These are phyloP conservation scores for Colletotrichum lindemuthianum DNA, from an alignment of 2,329 filamentous ascomycete species.

Conservation along the genomic window DNA sequence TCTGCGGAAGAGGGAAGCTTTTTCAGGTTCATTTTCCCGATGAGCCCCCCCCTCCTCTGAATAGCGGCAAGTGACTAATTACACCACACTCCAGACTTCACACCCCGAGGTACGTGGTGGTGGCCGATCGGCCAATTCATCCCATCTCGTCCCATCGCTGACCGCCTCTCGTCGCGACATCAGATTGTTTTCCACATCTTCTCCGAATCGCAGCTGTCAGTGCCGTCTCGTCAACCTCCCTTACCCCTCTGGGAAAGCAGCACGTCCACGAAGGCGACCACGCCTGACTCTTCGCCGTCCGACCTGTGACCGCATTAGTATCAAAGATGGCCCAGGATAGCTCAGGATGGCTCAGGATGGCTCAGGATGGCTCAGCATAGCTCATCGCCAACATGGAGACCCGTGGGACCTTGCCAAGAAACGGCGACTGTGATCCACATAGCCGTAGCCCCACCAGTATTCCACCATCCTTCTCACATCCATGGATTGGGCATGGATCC, in stretches of 20 bases:
- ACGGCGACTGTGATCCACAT: conserved; percentile 26
- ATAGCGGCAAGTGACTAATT: no score
- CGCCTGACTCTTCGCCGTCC: conserved; percentile 13
- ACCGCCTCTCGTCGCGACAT: conserved; percentile 27
- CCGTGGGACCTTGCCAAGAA: background rate
- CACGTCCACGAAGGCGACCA: background rate
- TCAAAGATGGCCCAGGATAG: conserved; percentile 15
- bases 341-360: conserved; percentile 26
- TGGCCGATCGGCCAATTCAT: conserved; percentile 9
- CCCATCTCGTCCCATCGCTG: conserved; percentile 20
- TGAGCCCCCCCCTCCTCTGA: background rate
- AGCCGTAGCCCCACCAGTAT: conserved; percentile 21
- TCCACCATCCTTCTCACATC: background rate
- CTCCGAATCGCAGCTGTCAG: no score
- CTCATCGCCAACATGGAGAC: background rate
- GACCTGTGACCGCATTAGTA: conserved; percentile 17
- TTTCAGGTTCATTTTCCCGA: background rate
- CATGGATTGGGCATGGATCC: background rate
- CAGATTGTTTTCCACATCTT: background rate
- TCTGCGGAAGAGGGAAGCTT: no score
- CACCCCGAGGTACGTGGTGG: background rate
- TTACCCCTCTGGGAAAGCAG: no score
- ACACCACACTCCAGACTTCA: background rate
- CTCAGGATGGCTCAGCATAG: background rate
- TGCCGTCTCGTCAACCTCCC: no score